phyloP scores from a whole-genome alignment of 768 basidiomycete genomes.

The Russula sp. region DNA sequence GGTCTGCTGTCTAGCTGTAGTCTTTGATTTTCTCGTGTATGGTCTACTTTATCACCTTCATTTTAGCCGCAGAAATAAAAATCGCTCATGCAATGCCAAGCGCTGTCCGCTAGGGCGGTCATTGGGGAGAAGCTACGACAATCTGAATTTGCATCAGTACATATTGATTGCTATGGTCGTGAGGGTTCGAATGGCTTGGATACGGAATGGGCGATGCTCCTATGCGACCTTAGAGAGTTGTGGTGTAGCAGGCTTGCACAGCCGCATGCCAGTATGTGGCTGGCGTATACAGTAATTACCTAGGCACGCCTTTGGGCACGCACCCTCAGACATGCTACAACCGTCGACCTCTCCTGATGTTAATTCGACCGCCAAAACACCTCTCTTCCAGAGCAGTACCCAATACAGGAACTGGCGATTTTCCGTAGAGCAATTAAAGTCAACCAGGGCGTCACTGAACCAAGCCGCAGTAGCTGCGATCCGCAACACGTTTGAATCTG shows the following conservation, averaged over 20 bases:
- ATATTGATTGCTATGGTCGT: too few relatives aligned
- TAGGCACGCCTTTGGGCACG: not conserved
- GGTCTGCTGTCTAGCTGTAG: conserved; percentile 1
- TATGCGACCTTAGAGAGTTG: too few relatives aligned
- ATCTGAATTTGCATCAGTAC: too few relatives aligned
- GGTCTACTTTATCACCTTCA: not conserved
- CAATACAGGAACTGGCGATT: conserved; percentile 90
- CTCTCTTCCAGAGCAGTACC: conserved; percentile 74
- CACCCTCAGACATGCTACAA: conserved; percentile 14
- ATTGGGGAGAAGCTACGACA: too few relatives aligned
- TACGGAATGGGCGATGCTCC: too few relatives aligned
- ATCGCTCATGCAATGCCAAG: not conserved
- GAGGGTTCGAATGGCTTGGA: too few relatives aligned
- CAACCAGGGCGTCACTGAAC: conserved; percentile 67
- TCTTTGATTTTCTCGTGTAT: not conserved
- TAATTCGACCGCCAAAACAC: conserved; percentile 34
- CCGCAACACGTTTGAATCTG: conserved; percentile 69
- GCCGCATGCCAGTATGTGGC: too few relatives aligned
- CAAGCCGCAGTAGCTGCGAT: conserved; percentile 73
- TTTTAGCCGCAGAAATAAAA: not conserved
- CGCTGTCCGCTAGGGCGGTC: not conserved
- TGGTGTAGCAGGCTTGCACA: too few relatives aligned
- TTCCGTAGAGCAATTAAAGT: conserved; percentile 60
- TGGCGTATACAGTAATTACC: too few relatives aligned
- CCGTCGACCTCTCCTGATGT: conserved; percentile 14